Percentiles rank a stretch among this genome's conserved stretches.
These are phyloP conservation scores for Coemansia biformis DNA, from an alignment of 192 early-diverging fungal genomes.

Conservation along the genomic window DNA sequence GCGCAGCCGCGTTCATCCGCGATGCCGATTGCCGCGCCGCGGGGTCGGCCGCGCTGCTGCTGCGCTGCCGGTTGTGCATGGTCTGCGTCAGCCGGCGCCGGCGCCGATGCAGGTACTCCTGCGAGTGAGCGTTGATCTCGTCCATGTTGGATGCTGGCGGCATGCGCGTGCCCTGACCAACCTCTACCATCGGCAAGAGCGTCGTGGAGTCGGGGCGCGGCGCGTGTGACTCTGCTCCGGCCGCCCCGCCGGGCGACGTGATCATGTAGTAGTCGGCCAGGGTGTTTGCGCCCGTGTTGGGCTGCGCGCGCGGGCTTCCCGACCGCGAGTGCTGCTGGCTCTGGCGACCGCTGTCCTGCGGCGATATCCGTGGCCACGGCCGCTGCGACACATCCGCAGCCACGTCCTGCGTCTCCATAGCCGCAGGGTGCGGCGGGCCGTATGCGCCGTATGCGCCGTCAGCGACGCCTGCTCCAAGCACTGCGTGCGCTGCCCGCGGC, in stretches of 20 bases:
- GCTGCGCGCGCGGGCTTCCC: constrained; percentile 4
- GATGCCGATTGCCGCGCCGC: constrained; percentile 26
- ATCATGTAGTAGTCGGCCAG: constrained; percentile 32
- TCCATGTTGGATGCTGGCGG: constrained; percentile 32
- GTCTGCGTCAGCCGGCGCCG: constrained; percentile 46
- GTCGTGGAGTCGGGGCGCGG: constrained; percentile 23
- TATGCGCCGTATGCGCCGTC: constrained; percentile 6
- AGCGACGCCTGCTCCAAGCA: too few relatives aligned
- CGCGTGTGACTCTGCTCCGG: constrained; percentile 6
- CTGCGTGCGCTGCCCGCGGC: constrained; percentile 27
- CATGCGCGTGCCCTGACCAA: constrained; percentile 16
- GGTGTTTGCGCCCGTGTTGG: constrained; percentile 7
- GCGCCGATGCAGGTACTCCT: constrained; percentile 44
- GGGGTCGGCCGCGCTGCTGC: constrained; percentile 34
- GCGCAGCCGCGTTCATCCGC: constrained; percentile 18
- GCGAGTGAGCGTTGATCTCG: constrained; percentile 43
- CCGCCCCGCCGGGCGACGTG: constrained; percentile 21
- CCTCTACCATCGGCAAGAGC: constrained; percentile 42
- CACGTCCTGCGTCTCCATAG: constrained; percentile 1
- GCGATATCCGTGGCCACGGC: constrained; percentile 18
- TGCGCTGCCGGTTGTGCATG: constrained; percentile 47
- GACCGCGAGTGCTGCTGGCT: background rate
- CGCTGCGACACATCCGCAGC: constrained; percentile 7
- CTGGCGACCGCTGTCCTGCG: constrained; percentile 4
- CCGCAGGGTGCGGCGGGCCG: constrained; percentile 10